phyloP scores from a whole-genome alignment of 352 stramenopile genomes.

The Phytophthora sansomeana region DNA sequence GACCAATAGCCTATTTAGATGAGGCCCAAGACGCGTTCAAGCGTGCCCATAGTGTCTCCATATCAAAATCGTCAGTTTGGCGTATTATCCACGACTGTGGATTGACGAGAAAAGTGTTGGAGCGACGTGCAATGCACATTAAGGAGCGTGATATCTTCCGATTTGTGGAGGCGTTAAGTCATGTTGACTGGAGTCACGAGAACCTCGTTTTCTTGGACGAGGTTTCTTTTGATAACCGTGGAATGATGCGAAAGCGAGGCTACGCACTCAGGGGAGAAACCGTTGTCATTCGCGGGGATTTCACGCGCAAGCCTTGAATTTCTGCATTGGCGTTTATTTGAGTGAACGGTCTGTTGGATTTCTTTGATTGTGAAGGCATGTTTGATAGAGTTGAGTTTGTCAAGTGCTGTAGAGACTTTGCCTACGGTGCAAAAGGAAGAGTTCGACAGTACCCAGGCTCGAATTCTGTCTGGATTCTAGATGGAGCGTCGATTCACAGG shows the following conservation, averaged over 20 bases:
- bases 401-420: too few species aligned
- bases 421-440: too few species aligned
- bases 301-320: too few species aligned
- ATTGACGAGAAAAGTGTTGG: constrained; percentile 6
- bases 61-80: constrained; percentile 9
- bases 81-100: constrained; percentile 14
- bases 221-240: constrained; percentile 39
- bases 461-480: too few species aligned
- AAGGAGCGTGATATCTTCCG: too few species aligned
- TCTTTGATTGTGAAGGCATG: too few species aligned
- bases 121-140: constrained; percentile 2
- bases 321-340: too few species aligned
- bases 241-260: constrained; percentile 33
- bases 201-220: too few species aligned
- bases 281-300: constrained; percentile 35
- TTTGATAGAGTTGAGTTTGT: too few species aligned
- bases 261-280: constrained; percentile 24
- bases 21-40: constrained; percentile 4
- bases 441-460: constrained; percentile 24
- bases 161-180: too few species aligned
- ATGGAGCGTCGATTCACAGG: constrained; percentile 29
- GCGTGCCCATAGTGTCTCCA: not conserved
- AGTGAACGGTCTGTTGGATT: too few species aligned
- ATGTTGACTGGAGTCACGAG: too few species aligned
- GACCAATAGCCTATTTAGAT: not conserved